These are phyloP conservation scores for Aspergillus sp. DNA, from an alignment of 2,329 filamentous ascomycete genomes.

Conservation along the genomic window DNA sequence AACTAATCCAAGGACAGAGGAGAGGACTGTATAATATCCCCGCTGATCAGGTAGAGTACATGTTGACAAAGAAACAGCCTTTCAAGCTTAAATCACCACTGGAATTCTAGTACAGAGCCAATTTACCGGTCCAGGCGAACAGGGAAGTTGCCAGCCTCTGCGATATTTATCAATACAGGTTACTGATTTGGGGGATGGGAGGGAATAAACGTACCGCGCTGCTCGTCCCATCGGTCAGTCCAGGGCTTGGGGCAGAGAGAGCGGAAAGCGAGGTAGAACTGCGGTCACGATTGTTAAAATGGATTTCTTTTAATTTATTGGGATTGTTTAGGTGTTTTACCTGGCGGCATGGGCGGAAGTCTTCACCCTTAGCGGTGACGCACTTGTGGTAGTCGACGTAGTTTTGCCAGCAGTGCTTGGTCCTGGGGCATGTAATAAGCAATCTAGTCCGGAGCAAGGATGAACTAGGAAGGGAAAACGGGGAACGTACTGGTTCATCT, in stretches of 20 bases:
- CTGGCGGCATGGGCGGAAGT: constrained; percentile 95
- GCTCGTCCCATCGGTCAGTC: constrained; percentile 94
- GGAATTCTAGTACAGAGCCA: constrained; percentile 31
- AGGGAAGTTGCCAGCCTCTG: constrained; percentile 60
- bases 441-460: not conserved
- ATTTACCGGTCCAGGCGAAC: constrained; percentile 48
- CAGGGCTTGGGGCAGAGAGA: constrained; percentile 96
- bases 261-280: constrained; percentile 97
- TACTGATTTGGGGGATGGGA: not conserved
- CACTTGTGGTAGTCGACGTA: constrained; percentile 99
- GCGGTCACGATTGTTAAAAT: constrained; percentile 5
- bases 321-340: constrained; percentile 50
- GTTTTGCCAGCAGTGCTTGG: constrained; percentile 99
- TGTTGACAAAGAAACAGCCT: constrained; percentile 31
- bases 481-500: constrained; percentile 68
- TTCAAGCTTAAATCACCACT: constrained; percentile 29
- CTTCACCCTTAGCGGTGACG: constrained; percentile 96
- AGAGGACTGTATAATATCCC: constrained; percentile 25
- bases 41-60: constrained; percentile 41
- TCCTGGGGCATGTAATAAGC: constrained; percentile 39
- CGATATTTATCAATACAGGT: constrained; percentile 14
- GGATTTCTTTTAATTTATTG: not conserved
- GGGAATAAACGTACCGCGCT: constrained; percentile 70
- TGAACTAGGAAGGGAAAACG: constrained; percentile 16
- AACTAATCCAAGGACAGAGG: constrained; percentile 21